Evolutionary conservation across 257 asterid genomes (phyloP).

Genomic region (Fraxinus quadrangulata): DNA sequence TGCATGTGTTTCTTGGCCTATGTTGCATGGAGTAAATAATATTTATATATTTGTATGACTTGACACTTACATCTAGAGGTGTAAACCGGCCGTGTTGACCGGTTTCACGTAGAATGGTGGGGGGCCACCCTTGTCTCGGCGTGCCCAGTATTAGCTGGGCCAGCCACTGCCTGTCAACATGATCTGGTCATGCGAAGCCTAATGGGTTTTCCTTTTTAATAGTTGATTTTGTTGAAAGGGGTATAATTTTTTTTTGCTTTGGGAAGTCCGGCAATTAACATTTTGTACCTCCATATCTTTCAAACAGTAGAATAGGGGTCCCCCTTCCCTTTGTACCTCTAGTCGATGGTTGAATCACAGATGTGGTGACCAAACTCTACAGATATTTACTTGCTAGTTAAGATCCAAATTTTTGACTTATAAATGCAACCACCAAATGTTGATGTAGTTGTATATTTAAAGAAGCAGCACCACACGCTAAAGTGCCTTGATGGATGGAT

Average conservation of each 20-base stretch:
- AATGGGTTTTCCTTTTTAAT: not conserved
- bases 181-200: not conserved
- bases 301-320: not conserved
- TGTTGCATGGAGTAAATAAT: not conserved
- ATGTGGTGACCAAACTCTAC: not conserved
- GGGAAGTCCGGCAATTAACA: no score
- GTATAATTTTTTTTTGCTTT: no score
- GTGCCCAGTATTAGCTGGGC: not conserved
- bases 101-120: not conserved
- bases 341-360: not conserved
- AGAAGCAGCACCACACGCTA: not conserved
- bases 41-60: not conserved
- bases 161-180: not conserved
- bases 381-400: not conserved
- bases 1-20: not conserved
- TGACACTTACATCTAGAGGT: not conserved
- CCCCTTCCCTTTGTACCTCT: not conserved
- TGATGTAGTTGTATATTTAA: not conserved
- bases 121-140: not conserved
- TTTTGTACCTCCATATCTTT: not conserved
- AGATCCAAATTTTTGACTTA: not conserved
- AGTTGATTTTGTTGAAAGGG: not conserved
- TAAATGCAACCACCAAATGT: not conserved
- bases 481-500: not conserved
- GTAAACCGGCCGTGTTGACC: not conserved